Percentiles rank a stretch among this genome's conserved stretches.
Conservation (phyloP, 345 rosid genomes). For the Psidium guajava region DNA sequence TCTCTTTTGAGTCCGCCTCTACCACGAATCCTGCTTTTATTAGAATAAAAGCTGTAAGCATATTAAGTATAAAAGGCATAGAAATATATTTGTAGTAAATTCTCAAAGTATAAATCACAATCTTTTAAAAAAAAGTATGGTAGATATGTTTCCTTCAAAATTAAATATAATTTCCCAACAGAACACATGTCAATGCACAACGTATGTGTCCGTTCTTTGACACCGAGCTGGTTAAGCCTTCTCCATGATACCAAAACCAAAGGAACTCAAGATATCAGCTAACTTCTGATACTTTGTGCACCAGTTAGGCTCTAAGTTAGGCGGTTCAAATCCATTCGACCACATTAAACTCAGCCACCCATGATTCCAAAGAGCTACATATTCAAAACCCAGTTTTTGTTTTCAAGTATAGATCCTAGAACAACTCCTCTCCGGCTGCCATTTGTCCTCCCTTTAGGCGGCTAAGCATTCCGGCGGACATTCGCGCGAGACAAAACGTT, state of each 20-base stretch:
- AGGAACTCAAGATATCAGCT: background rate
- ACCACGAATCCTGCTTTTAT: no score
- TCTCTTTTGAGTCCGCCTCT: no score
- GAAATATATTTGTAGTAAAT: no score
- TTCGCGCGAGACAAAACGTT: background rate
- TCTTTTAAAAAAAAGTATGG: no score
- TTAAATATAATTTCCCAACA: no score
- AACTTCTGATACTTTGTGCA: background rate
- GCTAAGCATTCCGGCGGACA: background rate
- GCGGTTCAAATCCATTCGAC: background rate
- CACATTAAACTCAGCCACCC: background rate
- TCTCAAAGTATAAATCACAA: no score
- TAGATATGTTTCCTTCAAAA: no score
- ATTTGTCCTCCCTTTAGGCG: background rate
- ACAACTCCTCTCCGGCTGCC: background rate
- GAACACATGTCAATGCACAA: background rate
- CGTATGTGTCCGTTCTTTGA: background rate
- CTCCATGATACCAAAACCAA: background rate
- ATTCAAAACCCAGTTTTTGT: background rate
- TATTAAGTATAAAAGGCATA: no score
- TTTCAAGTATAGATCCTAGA: background rate
- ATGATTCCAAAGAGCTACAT: background rate
- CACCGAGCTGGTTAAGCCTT: background rate
- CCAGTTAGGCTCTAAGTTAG: background rate
- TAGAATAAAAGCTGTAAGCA: no score